Evolutionary conservation across 1,139 yeast genomes (phyloP).

Genomic region (Suhomyces chickasaworum): DNA sequence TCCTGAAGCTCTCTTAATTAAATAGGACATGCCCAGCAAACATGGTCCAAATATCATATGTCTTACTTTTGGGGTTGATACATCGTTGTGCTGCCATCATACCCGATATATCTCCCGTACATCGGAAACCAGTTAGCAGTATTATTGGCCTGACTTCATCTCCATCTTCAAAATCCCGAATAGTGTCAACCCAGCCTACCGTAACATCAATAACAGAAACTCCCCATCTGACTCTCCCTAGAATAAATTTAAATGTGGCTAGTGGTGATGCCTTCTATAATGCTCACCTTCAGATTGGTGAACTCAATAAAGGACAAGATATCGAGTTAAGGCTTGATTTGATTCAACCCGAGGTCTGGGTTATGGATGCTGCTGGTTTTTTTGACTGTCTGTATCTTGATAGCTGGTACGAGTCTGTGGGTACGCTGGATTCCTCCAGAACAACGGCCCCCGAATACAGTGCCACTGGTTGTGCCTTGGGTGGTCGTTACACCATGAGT

Average conservation of each 20-base stretch:
- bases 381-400: conserved; percentile 27
- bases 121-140: background rate
- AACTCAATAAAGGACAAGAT: conserved; percentile 10
- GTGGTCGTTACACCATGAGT: conserved; percentile 25
- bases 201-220: background rate
- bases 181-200: background rate
- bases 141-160: background rate
- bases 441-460: conserved; percentile 24
- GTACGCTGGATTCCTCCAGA: conserved; percentile 4
- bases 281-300: conserved; percentile 9
- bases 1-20: background rate
- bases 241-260: conserved; percentile 3
- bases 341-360: conserved; percentile 42
- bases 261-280: conserved; percentile 13
- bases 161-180: background rate
- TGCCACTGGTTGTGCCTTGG: conserved; percentile 32
- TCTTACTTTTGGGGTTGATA: background rate
- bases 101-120: background rate
- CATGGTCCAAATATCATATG: background rate
- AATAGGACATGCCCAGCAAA: background rate
- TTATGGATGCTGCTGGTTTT: conserved; percentile 29
- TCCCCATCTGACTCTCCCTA: conserved; percentile 1
- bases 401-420: conserved; percentile 24
- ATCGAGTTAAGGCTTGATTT: conserved; percentile 34
- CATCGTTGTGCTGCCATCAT: background rate